Conservation (phyloP, 2,329 filamentous ascomycete genomes). For the Ceratocystis variospora region DNA sequence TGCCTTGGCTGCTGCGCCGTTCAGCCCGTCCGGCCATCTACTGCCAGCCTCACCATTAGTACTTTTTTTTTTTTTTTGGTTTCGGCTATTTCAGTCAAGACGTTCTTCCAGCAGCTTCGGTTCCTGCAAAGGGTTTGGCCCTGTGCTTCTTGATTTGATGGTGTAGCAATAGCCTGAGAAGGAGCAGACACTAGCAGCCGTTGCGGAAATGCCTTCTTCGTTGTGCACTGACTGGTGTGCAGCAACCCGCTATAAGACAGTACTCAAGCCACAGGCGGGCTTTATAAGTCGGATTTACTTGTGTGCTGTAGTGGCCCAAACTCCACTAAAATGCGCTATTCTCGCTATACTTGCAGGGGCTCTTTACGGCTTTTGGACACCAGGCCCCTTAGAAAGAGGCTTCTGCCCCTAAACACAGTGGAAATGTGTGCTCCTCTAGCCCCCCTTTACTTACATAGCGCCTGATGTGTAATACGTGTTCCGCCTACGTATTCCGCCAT, state of each 20-base stretch:
- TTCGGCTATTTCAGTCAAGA: neutral
- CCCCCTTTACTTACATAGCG: neutral
- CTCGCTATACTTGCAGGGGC: no score
- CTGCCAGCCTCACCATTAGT: neutral
- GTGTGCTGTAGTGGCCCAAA: no score
- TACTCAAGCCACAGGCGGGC: neutral
- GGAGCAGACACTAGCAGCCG: neutral
- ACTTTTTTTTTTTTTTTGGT: neutral
- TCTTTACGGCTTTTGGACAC: no score
- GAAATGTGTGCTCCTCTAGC: no score
- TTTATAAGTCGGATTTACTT: no score
- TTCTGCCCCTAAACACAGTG: no score
- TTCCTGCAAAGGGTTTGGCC: neutral
- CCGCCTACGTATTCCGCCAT: conserved; percentile 7
- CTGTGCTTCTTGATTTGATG: neutral
- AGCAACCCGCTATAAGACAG: neutral
- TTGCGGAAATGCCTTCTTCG: neutral
- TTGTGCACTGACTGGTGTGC: neutral
- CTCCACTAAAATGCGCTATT: no score
- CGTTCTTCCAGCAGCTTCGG: neutral
- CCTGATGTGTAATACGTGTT: neutral
- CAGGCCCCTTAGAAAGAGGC: no score
- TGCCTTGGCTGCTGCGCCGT: no score
- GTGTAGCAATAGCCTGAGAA: neutral
- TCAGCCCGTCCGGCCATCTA: no score